Percentiles rank a stretch among this genome's conserved stretches.
These are phyloP conservation scores for Aspergillus japonicus DNA, from an alignment of 2,329 filamentous ascomycete species.

Conservation along the genomic window DNA sequence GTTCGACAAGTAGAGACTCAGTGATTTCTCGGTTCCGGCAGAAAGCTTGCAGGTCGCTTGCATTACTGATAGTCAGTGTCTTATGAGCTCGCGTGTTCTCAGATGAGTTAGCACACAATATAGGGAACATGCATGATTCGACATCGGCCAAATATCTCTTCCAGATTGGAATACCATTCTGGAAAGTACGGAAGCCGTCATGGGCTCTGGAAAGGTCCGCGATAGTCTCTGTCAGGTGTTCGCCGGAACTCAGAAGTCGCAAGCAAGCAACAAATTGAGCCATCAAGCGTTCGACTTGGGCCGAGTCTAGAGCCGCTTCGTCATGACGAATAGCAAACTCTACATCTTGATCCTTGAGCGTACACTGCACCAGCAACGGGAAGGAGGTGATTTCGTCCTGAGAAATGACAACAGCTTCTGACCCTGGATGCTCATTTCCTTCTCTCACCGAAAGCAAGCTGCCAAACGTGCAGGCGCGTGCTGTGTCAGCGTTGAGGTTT, in stretches of 20 bases:
- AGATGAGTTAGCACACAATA: constrained; percentile 17
- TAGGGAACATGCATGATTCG: constrained; percentile 50
- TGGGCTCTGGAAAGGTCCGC: constrained; percentile 23
- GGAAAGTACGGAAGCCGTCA: constrained; percentile 22
- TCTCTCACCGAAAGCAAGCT: constrained; percentile 38
- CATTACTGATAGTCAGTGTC: constrained; percentile 21
- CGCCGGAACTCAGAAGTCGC: constrained; percentile 6
- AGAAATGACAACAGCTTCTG: background rate
- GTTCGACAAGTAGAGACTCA: constrained; percentile 33
- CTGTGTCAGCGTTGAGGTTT: constrained; percentile 47
- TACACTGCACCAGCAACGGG: constrained; percentile 13
- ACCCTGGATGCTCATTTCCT: background rate
- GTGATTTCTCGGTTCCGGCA: constrained; percentile 23
- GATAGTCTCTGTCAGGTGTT: constrained; percentile 16
- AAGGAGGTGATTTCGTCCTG: constrained; percentile 1
- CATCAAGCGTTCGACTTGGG: constrained; percentile 12
- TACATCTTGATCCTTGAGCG: background rate
- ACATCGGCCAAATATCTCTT: constrained; percentile 44
- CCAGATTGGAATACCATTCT: constrained; percentile 45
- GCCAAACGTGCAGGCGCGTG: constrained; percentile 42
- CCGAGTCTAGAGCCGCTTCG: constrained; percentile 4
- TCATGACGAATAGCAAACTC: constrained; percentile 12
- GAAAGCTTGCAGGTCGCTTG: constrained; percentile 23
- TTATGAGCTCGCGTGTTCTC: constrained; percentile 14
- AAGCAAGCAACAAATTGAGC: constrained; percentile 12